Base-by-base conservation (phyloP, 176 grass and related monocot species). In the Phoenix roebelenii region DNA sequence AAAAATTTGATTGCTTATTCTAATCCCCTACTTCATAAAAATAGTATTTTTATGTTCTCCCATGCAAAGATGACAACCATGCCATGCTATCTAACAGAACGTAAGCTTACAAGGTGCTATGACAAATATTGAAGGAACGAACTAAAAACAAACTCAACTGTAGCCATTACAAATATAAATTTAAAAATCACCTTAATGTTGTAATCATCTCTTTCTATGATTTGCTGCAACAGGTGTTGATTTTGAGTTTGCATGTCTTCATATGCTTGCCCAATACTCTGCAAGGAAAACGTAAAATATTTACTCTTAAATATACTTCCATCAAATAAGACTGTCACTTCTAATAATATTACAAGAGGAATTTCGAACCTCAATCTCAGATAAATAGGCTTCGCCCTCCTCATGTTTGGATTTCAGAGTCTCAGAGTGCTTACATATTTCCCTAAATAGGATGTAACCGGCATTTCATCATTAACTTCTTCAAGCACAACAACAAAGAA, bases 201-300 rank as follows among this genome's bases (percentile, higher is more conserved):
- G 55, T 91, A 77, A 80, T 97, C 84, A 73, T 97, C 92, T 88
- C 92, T 90, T 66, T 97, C 92, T 20, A 77, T 83, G 63, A 97
- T 90, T 76, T 97, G 92, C 50, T 90, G 87, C 63, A 97, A 61
- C 26, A 97, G 79, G 44, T 97, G 92, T 72, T 91, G 87, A 75
- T 97, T 97, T 70, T 97, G 92, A 54, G 84, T 73, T 65, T 88
- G 87, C 72, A 97, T 85, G 52, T 91, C 92, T 80, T 82, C 83
- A 7, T 96, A 90, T 66, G 92, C 83, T 78, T 88, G 77, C 1
- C 80, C 87, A 54, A 97, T 97, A 82, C 92, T 88, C 87, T 90
- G 82, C 22, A 78, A 68, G 49, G 69, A 65, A 48, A 51, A 63
- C 67, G 12, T 19, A 22, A 66, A 54, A 30, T 4, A 44, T 44